Evolutionary conservation across 371 early-diverging fungal species (phyloP), one percentile per base, ranked within the genome.

Genomic region (Rhizopus delemar): DNA sequence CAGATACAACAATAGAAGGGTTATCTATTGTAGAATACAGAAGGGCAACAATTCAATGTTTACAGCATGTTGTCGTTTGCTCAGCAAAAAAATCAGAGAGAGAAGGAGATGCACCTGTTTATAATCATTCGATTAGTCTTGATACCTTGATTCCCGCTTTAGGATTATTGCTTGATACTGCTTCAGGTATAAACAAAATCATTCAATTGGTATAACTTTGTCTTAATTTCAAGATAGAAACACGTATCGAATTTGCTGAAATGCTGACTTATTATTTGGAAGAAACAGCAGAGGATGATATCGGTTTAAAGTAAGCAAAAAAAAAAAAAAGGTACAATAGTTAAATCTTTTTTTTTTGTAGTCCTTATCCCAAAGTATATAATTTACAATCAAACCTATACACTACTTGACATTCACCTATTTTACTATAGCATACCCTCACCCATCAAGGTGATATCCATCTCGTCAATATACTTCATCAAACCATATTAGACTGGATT

Each of bases 401-500:
- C 34, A 57, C 29, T 9, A 29, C 48, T 22, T 48, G 31, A 48
- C 29, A 29, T 48, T 6, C 11, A 28, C 29, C 2, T 48, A 9
- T 48, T 48, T 48, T 29, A 48, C 67, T 32, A 55, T 32, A 65
- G 68, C 57, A 73, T 51, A 66, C 52, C 8, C 48, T 64, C 13
- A 63, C 63, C 7, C 71, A 73, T 54, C 80, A 65, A 59, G 70
- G 66, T 60, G 83, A 74, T 67, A 73, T 70, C 41, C 72, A 61
- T 46, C 80, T 89, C 56, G 72, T 85, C 35, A 73, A 78, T 36
- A 69, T 77, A 0, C 57, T 84, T 29, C 85, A 86, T 48, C 77
- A 80, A 52, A 69, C 78, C 3, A 50, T 91, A 39, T 70, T 84
- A 45, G 79, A 85, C 13, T 88, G 85, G 76, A 76, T 83, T 5